Evolutionary conservation across 305 asterid genomes (phyloP).

Genomic region (Euphrasia arctica): DNA sequence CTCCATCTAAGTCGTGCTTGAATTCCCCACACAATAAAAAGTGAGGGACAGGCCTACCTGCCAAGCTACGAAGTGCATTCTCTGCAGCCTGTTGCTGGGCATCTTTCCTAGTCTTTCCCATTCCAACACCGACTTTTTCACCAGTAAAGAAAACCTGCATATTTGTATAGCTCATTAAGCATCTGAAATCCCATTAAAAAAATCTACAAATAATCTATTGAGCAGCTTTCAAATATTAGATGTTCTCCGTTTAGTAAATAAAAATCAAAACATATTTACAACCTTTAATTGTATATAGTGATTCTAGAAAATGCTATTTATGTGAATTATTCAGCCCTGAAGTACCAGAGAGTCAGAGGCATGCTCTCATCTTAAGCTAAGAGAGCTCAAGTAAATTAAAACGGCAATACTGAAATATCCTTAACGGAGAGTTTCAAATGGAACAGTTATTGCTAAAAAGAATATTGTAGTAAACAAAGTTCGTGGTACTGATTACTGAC

Average conservation of each 20-base stretch:
- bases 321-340: neutral
- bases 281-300: neutral
- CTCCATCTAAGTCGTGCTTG: neutral
- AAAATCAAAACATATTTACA: neutral
- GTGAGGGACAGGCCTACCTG: conserved; percentile 47
- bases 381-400: neutral
- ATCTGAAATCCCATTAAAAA: conserved; percentile 16
- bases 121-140: conserved; percentile 83
- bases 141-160: conserved; percentile 80
- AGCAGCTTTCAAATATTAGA: too few relatives aligned
- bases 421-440: conserved; percentile 14
- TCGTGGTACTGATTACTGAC: conserved; percentile 42
- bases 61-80: conserved; percentile 89
- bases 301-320: neutral
- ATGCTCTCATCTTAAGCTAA: neutral
- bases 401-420: neutral
- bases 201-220: conserved; percentile 1
- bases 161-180: conserved; percentile 28
- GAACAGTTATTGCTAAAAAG: conserved; percentile 15
- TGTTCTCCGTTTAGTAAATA: too few relatives aligned
- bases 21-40: neutral
- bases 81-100: conserved; percentile 99
- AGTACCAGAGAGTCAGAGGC: neutral
- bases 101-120: conserved; percentile 94
- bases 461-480: neutral